Base-by-base conservation (phyloP, 148 eudicot genomes). In the Fagopyrum homotropicum region DNA sequence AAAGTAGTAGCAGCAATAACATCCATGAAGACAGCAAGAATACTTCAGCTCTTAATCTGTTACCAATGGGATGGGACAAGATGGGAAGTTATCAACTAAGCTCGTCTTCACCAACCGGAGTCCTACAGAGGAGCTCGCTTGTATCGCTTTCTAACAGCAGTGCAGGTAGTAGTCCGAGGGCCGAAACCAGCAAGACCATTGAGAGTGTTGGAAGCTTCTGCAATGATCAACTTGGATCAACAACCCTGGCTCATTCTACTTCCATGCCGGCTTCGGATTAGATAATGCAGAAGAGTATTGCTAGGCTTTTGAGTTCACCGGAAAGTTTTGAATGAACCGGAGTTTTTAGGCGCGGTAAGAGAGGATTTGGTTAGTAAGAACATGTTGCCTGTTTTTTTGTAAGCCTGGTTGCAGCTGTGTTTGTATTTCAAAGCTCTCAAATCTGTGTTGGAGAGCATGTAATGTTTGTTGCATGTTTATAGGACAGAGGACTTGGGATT, bases 101-200 rank as follows among this genome's bases (percentile, higher is more conserved):
- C 0, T 78, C 83, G 0, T 78, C 83, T 0, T 89, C 93, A 2
- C 90, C 90, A 1, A 87, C 88, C 0, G 89, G 89, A 4, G 90
- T 87, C 69, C 70, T 87, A 15, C 93, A 89, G 74, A 85, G 77
- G 86, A 77, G 79, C 29, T 73, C 83, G 26, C 82, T 85, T 4
- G 82, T 79, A 6, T 87, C 90, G 1, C 64, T 85, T 47, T 89
- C 89, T 1, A 87, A 84, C 75, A 84, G 89, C 82, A 88, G 89
- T 66, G 87, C 88, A 0, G 88, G 77, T 3, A 75, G 77, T 17
- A 75, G 77, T 51, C 77, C 77, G 12, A 50, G 77, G 29, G 55
- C 70, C 11, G 77, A 60, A 16, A 59, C 60, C n/a, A 75, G 29
- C 61, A 74, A 57, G 76, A 45, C 29, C 50, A n/a, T 45, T 59